phyloP scores from a whole-genome alignment of 2,329 filamentous ascomycete genomes.

The Claviceps capensis region DNA sequence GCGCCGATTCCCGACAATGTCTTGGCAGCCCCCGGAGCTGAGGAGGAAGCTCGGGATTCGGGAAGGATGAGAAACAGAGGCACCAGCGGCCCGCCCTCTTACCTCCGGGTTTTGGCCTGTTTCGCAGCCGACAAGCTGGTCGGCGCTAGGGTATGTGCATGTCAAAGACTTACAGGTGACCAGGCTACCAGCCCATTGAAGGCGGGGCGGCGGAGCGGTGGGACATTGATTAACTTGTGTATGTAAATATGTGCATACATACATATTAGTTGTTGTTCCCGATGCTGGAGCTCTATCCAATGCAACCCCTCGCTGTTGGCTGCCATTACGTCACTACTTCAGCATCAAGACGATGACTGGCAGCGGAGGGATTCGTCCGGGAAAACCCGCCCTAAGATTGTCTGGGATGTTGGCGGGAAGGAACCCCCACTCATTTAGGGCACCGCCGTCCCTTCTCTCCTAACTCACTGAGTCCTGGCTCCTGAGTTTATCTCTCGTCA shows the following conservation, averaged over 20 bases:
- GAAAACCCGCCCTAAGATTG: background rate
- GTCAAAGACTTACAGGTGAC: too few species aligned
- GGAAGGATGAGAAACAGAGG: background rate
- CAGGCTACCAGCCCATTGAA: too few species aligned
- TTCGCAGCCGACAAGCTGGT: background rate
- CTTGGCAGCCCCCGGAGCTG: background rate
- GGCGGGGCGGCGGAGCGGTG: too few species aligned
- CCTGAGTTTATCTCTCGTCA: too few species aligned
- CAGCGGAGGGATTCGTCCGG: background rate
- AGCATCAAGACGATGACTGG: background rate
- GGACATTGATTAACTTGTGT: too few species aligned
- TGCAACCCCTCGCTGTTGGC: background rate
- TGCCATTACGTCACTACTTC: background rate
- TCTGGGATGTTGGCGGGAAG: background rate
- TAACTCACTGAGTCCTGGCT: too few species aligned
- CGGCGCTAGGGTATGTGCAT: too few species aligned
- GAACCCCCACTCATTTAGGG: background rate
- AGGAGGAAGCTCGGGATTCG: constrained; percentile 10
- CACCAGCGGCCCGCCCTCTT: background rate
- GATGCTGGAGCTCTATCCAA: too few species aligned
- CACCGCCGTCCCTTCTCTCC: too few species aligned
- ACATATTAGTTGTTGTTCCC: too few species aligned
- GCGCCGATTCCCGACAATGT: background rate
- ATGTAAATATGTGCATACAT: too few species aligned
- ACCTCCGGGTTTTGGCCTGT: too few species aligned